Conservation (phyloP, 78 protist species). For the Cavenderia fasciculata region DNA sequence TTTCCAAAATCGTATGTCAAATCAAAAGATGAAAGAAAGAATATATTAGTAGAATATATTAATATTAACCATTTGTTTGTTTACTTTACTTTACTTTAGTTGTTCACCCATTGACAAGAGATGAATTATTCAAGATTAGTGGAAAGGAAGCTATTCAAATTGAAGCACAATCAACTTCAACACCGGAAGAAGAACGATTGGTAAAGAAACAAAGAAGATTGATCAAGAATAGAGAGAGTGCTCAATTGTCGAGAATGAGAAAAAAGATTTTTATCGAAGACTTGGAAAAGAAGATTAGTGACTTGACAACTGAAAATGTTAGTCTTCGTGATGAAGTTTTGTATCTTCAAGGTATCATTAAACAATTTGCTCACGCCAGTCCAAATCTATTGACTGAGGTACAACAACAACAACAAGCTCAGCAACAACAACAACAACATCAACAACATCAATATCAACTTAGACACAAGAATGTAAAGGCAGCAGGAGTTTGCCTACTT, state of each 20-base stretch:
- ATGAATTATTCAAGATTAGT: conserved; percentile 48
- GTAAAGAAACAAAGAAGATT: conserved; percentile 80
- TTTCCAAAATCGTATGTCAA: conserved; percentile 57
- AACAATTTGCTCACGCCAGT: conserved; percentile 36
- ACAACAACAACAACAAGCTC: neutral
- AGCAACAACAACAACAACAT: conserved; percentile 7
- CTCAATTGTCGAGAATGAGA: conserved; percentile 78
- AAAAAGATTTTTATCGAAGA: conserved; percentile 78
- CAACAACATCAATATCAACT: neutral
- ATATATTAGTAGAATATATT: neutral
- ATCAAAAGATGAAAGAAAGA: too few species aligned
- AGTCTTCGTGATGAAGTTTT: conserved; percentile 52
- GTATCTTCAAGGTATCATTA: conserved; percentile 57
- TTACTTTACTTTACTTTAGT: conserved; percentile 7
- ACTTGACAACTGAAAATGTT: conserved; percentile 40
- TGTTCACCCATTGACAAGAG: conserved; percentile 74
- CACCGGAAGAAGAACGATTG: conserved; percentile 30
- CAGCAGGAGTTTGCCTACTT: conserved; percentile 70
- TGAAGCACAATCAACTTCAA: conserved; percentile 15
- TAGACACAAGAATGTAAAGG: conserved; percentile 49
- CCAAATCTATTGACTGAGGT: conserved; percentile 1
- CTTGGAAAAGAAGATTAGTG: conserved; percentile 63
- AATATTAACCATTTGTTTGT: neutral
- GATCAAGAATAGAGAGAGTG: conserved; percentile 74
- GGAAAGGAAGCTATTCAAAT: conserved; percentile 68